These are phyloP conservation scores for Bipolaris bicolor DNA, from an alignment of 2,329 filamentous ascomycete species.

Conservation along the genomic window DNA sequence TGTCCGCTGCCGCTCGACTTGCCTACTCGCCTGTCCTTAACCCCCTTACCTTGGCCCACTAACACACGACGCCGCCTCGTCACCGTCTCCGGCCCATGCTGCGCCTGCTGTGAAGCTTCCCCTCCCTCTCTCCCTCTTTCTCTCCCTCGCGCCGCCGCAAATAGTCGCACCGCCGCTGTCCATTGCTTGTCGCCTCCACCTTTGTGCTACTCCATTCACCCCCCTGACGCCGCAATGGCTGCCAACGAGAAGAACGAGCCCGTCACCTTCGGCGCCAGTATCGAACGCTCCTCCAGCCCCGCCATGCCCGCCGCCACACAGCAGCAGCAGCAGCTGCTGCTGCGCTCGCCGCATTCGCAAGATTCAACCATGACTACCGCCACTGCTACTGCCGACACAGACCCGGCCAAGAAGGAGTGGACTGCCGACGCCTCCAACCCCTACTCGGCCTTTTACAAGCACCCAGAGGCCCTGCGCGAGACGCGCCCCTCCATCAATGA, in stretches of 20 bases:
- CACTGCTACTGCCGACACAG: conserved; percentile 39
- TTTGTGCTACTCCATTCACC: conserved; percentile 5
- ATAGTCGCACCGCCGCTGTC: conserved; percentile 1
- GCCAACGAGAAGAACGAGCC: conserved; percentile 40
- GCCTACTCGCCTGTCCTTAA: not conserved
- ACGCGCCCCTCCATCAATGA: conserved; percentile 51
- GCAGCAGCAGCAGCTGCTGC: conserved; percentile 26
- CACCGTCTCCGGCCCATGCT: not conserved
- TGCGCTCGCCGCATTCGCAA: conserved; percentile 43
- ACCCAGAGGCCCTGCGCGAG: conserved; percentile 54
- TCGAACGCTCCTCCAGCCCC: conserved; percentile 40
- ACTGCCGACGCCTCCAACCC: conserved; percentile 48
- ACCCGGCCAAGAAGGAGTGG: conserved; percentile 35
- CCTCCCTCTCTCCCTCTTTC: not conserved
- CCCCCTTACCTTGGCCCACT: not conserved
- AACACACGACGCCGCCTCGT: not conserved
- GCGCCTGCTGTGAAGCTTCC: conserved; percentile 1
- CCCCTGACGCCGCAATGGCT: conserved; percentile 34
- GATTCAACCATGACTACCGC: conserved; percentile 41
- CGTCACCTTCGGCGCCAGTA: conserved; percentile 53
- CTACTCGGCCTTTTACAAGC: conserved; percentile 57
- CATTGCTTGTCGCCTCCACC: conserved; percentile 15
- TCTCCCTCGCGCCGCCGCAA: not conserved
- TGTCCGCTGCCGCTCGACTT: not conserved
- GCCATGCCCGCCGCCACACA: conserved; percentile 16